Evolutionary conservation across 768 basidiomycete species (phyloP), one percentile per base, ranked within the genome.

Genomic region (Tylopilus intermedius): DNA sequence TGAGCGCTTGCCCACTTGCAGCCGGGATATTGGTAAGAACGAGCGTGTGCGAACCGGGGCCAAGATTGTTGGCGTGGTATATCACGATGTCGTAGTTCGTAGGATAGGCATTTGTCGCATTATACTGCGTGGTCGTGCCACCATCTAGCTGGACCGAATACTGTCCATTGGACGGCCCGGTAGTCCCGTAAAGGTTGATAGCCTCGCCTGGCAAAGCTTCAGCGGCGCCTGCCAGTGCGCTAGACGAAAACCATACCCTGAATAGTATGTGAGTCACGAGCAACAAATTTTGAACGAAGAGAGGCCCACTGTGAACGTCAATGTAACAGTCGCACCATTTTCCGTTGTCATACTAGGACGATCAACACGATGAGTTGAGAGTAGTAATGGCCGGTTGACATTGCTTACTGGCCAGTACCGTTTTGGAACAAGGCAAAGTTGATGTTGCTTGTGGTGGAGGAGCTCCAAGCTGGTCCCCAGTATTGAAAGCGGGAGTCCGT

Each of bases 121-220:
- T 60, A 26, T 67, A 67, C 0, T 47, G 37, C 18, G 39, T 18
- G 2, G 58, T n/a, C 9, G 57, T 35, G 5, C 67, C 67, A n/a
- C 63, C 65, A 33, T 77, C 75, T 41, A 78, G 33, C 43, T 72
- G 65, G 22, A 65, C 68, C 0, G 64, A 62, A 51, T 74, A 78
- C 0, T 62, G 64, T 27, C 72, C 66, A 40, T 66, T 68, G 3
- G 55, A 49, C 3, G 73, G 71, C 4, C 74, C 69, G 1, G 75
- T 68, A 21, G 76, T 71, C 13, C 78, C 77, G 39, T 71, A 79
- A 10, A 80, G 53, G 4, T 72, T 73, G 5, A 80, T 65, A 5
- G 70, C 73, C 44, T 75, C 73, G 40, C 75, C 79, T 74, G 42
- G 38, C 21, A 35, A 32, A 37, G 9, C 33, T 39, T 54, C 18